Evolutionary conservation across 148 eudicot species (phyloP).

Genomic region (Rhododendron williamsianum): DNA sequence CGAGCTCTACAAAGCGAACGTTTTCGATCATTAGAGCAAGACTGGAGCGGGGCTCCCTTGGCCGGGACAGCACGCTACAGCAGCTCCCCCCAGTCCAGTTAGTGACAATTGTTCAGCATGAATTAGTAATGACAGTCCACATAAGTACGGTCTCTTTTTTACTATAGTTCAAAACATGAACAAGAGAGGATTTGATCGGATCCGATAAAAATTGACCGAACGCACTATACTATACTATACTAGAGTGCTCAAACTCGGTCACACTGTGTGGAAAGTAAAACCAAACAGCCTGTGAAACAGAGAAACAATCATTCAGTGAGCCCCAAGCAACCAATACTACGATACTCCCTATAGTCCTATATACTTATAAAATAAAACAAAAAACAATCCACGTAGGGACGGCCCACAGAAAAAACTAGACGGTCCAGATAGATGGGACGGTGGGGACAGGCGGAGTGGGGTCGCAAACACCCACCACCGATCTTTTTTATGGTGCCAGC

Average conservation of each 20-base stretch:
- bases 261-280: neutral
- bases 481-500: slow-evolving; percentile 37
- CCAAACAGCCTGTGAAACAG: neutral
- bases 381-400: slow-evolving; percentile 16
- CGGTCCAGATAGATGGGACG: slow-evolving; percentile 23
- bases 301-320: slow-evolving; percentile 33
- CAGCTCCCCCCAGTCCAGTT: too few species aligned
- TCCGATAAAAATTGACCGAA: neutral
- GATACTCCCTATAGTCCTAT: too few species aligned
- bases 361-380: neutral
- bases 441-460: slow-evolving; percentile 26
- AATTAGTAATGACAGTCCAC: too few species aligned
- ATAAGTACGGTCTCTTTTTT: too few species aligned
- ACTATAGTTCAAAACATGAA: neutral
- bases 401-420: slow-evolving; percentile 15
- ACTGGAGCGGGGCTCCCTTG: too few species aligned
- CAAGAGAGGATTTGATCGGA: neutral
- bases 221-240: too few species aligned
- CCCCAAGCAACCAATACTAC: slow-evolving; percentile 8
- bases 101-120: too few species aligned
- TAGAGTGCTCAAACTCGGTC: neutral
- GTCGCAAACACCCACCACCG: slow-evolving; percentile 32
- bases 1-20: too few species aligned
- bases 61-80: too few species aligned
- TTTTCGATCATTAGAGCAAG: too few species aligned